Evolutionary conservation across 441 rosid species (phyloP), one percentile per base, ranked within the genome.

Genomic region (Metrosideros polymorpha): DNA sequence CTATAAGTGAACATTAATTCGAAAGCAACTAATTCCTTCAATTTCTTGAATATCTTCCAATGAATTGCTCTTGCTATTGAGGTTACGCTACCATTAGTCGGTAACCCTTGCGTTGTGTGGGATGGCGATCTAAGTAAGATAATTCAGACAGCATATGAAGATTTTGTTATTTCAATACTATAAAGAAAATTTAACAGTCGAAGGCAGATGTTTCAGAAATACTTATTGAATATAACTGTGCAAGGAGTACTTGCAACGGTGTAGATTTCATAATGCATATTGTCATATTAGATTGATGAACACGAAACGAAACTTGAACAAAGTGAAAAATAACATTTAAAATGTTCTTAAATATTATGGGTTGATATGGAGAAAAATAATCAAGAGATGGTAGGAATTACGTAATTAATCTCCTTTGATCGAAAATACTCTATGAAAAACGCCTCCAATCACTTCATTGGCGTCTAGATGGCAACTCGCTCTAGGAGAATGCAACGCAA

Each of bases 101-200:
- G 71, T 59, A 55, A 25, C 13, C 63, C 4, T 1, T n/a, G 63
- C 0, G 17, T n/a, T 2, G 8, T 7, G 14, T 25, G 0, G n/a
- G 0, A 55, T 25, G 25, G 59, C 24, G 29, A 55, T 55, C 3
- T 2, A 55, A 25, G 9, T 55, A 59, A 59, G 19, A 59, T 29
- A 14, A 3, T 59, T 27, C 8, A 0, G 12, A 56, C 1, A 3
- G 12, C 27, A 2, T 9, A 24, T 22, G 9, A 4, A n/a, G n/a
- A n/a, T n/a, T n/a, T n/a, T n/a, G n/a, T n/a, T n/a, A n/a, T n/a
- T n/a, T n/a, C n/a, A n/a, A n/a, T n/a, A n/a, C n/a, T n/a, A n/a
- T n/a, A n/a, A n/a, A n/a, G n/a, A n/a, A n/a, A n/a, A n/a, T 8
- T 9, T 43, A 43, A 43, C 47, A 43, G 8, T 9, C 47, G 8